Evolutionary conservation across 2,329 filamentous ascomycete species (phyloP), one percentile per base, ranked within the genome.

Genomic region (Cordyceps tenuipes): DNA sequence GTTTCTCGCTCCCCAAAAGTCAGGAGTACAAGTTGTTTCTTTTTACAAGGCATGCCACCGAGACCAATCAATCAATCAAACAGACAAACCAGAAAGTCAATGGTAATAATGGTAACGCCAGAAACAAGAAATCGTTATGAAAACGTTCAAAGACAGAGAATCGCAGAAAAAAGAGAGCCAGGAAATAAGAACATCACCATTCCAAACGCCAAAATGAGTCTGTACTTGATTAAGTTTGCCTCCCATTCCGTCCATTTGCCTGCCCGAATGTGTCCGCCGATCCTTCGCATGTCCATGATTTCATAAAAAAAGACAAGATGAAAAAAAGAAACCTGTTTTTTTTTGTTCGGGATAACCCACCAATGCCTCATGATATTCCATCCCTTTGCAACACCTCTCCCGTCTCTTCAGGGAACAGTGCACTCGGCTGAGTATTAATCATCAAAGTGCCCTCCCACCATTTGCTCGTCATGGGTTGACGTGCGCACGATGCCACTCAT

Each of bases 371-470:
- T 52, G 10, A 26, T 59, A 12, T 12, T 49, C 8, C 34, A 46
- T 15, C 53, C 52, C 39, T 56, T 52, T 29, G 8, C 15, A 47
- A 43, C 9, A 19, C 41, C n/a, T 49, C 31, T 49, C 21, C 44
- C 34, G 39, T 21, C 21, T 21, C 34, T 55, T 53, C 55, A 41
- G 36, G 36, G 36, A 41, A 53, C 47, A 29, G 39, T 41, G 12
- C 31, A 52, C 34, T 46, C n/a, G 39, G 9, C 58, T 62, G 53
- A 62, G 52, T 60, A 59, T 80, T 77, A 87, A 72, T 84, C 78
- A 69, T 88, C 84, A 72, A 88, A 87, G 61, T 85, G 80, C 53
- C 80, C 78, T 64, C 80, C 82, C 66, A 88, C 83, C 77, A 86
- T 83, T 63, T 84, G 78, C 68, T 86, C 83, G 62, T 88, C 85